Evolutionary conservation across 768 basidiomycete genomes (phyloP).

Genomic region (Lactarius hatsudake): DNA sequence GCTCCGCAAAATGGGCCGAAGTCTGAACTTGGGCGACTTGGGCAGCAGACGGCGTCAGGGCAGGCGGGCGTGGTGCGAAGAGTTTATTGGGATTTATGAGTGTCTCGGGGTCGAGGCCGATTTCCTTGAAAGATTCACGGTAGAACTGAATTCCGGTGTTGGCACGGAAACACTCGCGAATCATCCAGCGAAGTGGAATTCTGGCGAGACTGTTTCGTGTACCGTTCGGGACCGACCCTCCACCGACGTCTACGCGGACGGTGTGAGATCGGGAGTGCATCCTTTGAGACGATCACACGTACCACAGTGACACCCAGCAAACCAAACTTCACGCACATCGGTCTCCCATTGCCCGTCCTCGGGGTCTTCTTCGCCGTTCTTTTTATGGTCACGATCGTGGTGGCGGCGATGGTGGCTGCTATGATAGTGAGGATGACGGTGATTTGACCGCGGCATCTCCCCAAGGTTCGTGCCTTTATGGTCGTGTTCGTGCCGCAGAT

Average conservation of each 20-base stretch:
- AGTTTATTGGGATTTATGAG: slow-evolving; percentile 29
- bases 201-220: slow-evolving; percentile 60
- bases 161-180: slow-evolving; percentile 51
- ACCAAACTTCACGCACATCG: slow-evolving; percentile 78
- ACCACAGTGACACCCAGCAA: slow-evolving; percentile 73
- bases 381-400: slow-evolving; percentile 33
- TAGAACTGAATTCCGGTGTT: slow-evolving; percentile 41
- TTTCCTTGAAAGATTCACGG: slow-evolving; percentile 32
- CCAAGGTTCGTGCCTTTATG: slow-evolving; percentile 47
- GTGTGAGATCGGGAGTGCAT: slow-evolving; percentile 1
- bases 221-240: slow-evolving; percentile 61
- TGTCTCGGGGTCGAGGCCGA: slow-evolving; percentile 35
- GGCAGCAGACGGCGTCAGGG: neutral
- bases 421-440: slow-evolving; percentile 29
- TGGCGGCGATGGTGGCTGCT: neutral
- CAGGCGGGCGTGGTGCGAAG: slow-evolving; percentile 24
- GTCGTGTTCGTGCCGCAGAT: slow-evolving; percentile 36
- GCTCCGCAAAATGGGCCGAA: slow-evolving; percentile 3
- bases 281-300: slow-evolving; percentile 25
- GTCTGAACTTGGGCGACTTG: neutral
- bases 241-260: slow-evolving; percentile 59
- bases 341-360: slow-evolving; percentile 41
- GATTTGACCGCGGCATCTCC: slow-evolving; percentile 43
- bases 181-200: slow-evolving; percentile 63
- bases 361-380: slow-evolving; percentile 42